Evolutionary conservation across 768 basidiomycete species (phyloP).

Genomic region (Tricholoma terreum): DNA sequence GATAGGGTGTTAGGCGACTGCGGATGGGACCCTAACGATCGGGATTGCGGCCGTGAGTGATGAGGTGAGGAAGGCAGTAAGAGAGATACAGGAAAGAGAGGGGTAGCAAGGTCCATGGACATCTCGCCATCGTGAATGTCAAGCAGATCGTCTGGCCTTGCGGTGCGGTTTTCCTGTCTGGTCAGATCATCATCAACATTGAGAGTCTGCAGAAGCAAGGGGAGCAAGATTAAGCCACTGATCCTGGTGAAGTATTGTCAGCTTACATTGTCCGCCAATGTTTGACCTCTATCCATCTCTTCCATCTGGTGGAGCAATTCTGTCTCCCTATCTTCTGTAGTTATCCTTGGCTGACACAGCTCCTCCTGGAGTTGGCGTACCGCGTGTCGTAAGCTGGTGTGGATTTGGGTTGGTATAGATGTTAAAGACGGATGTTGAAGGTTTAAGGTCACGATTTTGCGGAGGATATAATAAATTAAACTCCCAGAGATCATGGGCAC

Average conservation of each 20-base stretch:
- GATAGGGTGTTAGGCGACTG: background rate
- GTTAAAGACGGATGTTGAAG: background rate
- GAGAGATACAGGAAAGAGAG: constrained; percentile 35
- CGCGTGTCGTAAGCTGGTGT: background rate
- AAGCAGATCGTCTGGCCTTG: constrained; percentile 15
- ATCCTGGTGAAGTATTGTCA: background rate
- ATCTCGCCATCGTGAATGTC: constrained; percentile 37
- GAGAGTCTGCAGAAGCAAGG: background rate
- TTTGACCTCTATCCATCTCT: background rate
- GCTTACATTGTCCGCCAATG: background rate
- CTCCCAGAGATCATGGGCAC: background rate
- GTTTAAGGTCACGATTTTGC: background rate
- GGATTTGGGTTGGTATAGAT: background rate
- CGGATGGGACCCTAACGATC: background rate
- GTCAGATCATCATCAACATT: background rate
- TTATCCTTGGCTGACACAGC: background rate
- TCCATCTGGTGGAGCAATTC: background rate
- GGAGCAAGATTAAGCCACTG: background rate
- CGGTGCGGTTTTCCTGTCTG: background rate
- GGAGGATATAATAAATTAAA: background rate
- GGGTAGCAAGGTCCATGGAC: constrained; percentile 53
- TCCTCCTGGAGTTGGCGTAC: background rate
- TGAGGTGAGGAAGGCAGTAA: background rate
- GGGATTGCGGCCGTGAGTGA: background rate
- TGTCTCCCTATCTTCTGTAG: background rate